Conservation (phyloP, 495 filamentous ascomycete species). For the Penicillium maclennaniae region DNA sequence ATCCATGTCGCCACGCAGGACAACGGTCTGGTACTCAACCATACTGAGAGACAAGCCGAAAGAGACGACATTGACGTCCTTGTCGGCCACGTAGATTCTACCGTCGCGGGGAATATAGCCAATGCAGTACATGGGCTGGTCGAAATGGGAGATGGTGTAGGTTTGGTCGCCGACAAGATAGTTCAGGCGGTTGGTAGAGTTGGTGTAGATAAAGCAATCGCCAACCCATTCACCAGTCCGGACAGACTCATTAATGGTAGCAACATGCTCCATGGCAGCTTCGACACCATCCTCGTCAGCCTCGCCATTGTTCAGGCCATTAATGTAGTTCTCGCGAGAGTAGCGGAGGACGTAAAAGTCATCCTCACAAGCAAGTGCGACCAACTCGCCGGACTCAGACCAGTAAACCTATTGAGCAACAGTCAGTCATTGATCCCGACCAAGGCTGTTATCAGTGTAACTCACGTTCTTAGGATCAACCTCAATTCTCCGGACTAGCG, state of each 20-base stretch:
- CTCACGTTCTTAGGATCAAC: slow-evolving; percentile 79
- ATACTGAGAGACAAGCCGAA: slow-evolving; percentile 91
- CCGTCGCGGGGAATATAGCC: slow-evolving; percentile 94
- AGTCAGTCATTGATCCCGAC: slow-evolving; percentile 10
- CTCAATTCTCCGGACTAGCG: slow-evolving; percentile 88
- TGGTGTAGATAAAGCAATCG: slow-evolving; percentile 98
- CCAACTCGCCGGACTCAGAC: slow-evolving; percentile 93
- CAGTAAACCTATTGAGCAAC: slow-evolving; percentile 73
- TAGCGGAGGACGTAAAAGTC: slow-evolving; percentile 92
- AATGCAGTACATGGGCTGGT: slow-evolving; percentile 89
- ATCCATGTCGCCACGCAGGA: slow-evolving; percentile 93
- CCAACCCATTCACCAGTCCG: slow-evolving; percentile 97
- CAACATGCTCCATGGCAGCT: slow-evolving; percentile 92
- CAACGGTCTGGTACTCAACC: slow-evolving; percentile 94
- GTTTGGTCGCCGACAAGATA: slow-evolving; percentile 98
- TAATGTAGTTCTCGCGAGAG: slow-evolving; percentile 79
- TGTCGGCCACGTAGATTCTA: slow-evolving; percentile 88
- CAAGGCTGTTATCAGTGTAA: slow-evolving; percentile 3
- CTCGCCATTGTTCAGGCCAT: slow-evolving; percentile 72
- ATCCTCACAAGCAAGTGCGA: slow-evolving; percentile 90
- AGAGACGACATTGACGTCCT: slow-evolving; percentile 87
- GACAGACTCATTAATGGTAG: slow-evolving; percentile 89
- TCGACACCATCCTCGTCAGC: slow-evolving; percentile 96
- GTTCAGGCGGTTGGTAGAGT: slow-evolving; percentile 92
- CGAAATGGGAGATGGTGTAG: slow-evolving; percentile 97